phyloP scores from a whole-genome alignment of 192 early-diverging fungal genomes.

The Phlyctochytrium arcticum region DNA sequence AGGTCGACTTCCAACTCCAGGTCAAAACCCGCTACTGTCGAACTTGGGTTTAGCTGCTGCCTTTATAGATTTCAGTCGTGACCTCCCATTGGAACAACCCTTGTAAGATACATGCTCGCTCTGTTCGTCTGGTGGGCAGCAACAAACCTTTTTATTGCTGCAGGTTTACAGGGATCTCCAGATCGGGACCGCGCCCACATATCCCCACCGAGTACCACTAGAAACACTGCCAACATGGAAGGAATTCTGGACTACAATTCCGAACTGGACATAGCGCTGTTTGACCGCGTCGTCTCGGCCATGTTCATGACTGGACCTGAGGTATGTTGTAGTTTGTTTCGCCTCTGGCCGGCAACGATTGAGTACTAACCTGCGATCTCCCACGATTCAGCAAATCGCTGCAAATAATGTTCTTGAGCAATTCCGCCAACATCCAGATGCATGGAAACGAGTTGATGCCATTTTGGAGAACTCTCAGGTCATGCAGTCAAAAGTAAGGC shows the following conservation, averaged over 20 bases:
- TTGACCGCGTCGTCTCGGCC: conserved; percentile 87
- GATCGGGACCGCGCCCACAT: no score
- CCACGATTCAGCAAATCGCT: conserved; percentile 64
- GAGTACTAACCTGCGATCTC: background rate
- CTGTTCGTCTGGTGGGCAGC: no score
- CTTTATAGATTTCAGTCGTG: no score
- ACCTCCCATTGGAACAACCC: no score
- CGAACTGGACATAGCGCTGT: conserved; percentile 78
- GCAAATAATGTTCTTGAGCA: conserved; percentile 85
- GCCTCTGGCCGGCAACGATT: background rate
- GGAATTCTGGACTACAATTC: conserved; percentile 81
- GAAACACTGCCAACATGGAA: conserved; percentile 38
- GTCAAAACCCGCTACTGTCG: no score
- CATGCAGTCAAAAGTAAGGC: conserved; percentile 77
- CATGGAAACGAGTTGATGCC: conserved; percentile 91
- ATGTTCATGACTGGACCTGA: conserved; percentile 75
- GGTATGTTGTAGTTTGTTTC: conserved; percentile 42
- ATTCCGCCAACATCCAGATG: conserved; percentile 92
- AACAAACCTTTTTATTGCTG: no score
- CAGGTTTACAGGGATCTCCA: no score
- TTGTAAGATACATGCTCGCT: no score
- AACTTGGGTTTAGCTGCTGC: no score
- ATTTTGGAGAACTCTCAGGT: conserved; percentile 82
- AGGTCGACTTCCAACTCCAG: no score
- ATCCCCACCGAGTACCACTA: no score